Base-by-base conservation (phyloP, 257 asterid genomes). In the Penstemon barbatus region DNA sequence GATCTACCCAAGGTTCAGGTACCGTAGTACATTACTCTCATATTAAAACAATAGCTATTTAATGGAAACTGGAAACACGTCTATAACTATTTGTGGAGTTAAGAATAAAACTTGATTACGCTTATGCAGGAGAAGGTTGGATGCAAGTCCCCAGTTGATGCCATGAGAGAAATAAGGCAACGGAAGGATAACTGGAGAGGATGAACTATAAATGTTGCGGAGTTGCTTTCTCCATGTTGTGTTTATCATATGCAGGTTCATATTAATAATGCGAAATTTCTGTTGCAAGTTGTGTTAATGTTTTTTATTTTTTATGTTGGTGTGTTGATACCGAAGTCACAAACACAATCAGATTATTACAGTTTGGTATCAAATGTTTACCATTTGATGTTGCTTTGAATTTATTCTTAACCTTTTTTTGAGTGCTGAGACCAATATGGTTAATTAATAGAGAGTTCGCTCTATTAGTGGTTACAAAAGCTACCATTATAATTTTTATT, bases 1-100 rank as follows among this genome's bases (percentile, higher is more conserved):
- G 95, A 87, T 80, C 84, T 87, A 57, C 89, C 83, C 0, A 92
- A 93, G 75, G 79, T 93, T 79, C 97, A 93, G 97, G 99, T 93
- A 79, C 1, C 9, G 2, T 39, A 8, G 2, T 25, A 54, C n/a
- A 12, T 15, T 41, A 62, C 61, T 8, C n/a, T 61, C 18, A 19
- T 36, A 15, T 4, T 41, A 46, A 19, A 10, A 9, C 50, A 19
- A 61, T 10, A 13, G n/a, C 8, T 36, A 58, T 66, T 15, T 59
- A 15, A 39, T 36, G 10, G 44, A 55, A 61, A 44, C 65, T 18
- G 8, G 18, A 43, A 45, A 36, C 11, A 41, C 43, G 11, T 49
- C 53, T 57, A 25, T 53, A 9, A 19, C 12, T 7, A 7, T 43
- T 40, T 52, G 33, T 25, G 18, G 40, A 19, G 40, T 46, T 70